Base-by-base conservation (phyloP, 106 monocot genomes). In the Allium fistulosum region DNA sequence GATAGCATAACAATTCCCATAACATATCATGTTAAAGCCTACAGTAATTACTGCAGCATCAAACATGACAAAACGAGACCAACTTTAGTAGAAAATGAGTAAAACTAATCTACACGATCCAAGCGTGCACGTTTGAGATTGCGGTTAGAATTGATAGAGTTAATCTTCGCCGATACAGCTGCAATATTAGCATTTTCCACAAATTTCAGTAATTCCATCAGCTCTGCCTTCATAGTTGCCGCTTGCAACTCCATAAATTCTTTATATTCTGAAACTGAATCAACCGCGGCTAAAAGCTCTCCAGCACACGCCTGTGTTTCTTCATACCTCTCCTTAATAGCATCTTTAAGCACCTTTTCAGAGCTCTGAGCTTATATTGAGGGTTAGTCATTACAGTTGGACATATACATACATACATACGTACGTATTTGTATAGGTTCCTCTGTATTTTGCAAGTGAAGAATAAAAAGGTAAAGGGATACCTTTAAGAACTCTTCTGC, bases 191-290 rank as follows among this genome's bases (percentile, higher is more conserved):
- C 55, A 17, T 76, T 70, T 51, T 63, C 77, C 61, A 90, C 71
- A 49, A 13, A 22, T 27, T 74, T 72, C 58, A 69, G 63, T 26
- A 69, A 49, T 60, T 79, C 84, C 48, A 65, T 71, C 10, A 89
- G 60, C 45, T 82, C 82, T 18, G 69, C 49, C 66, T 72, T 82
- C 68, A 83, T 79, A 46, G 51, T 62, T 48, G 68, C 46, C 12
- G 76, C 66, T 18, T 65, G 67, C 2, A 81, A 82, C 26, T 82
- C 86, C 73, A 82, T 84, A 62, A 67, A 76, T 63, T 97, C 88
- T 62, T 88, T 96, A 63, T 82, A 83, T 14, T 79, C 65, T 0
- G 89, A 71, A 8, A 87, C 76, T 13, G 69, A 22, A 74, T 97
- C 88, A 22, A 97, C 80, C 18, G 84, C 28, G 17, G 77, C 28